phyloP scores from a whole-genome alignment of 352 stramenopile species.

The Ophiocytium majus region DNA sequence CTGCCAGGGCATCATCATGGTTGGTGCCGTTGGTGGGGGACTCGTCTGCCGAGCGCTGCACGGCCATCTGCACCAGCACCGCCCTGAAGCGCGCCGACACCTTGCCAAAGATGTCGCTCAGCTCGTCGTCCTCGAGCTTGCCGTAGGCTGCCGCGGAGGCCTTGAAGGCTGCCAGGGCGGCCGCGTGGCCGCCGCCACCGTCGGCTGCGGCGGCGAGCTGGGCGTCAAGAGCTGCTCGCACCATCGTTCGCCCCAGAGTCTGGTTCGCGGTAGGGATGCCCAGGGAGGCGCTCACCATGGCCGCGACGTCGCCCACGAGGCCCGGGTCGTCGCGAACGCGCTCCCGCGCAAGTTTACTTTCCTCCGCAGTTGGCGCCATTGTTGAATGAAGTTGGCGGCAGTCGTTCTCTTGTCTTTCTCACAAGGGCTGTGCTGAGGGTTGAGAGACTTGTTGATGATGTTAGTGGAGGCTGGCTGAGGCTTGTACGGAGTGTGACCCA shows the following conservation, averaged over 20 bases:
- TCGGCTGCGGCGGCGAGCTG: constrained; percentile 7
- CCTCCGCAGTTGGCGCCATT: neutral
- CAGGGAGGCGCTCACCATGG: constrained; percentile 34
- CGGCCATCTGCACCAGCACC: constrained; percentile 34
- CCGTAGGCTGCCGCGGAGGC: constrained; percentile 23
- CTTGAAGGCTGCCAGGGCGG: constrained; percentile 15
- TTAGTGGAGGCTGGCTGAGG: too few species aligned
- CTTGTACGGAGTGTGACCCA: too few species aligned
- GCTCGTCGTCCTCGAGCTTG: constrained; percentile 28
- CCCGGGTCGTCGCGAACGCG: constrained; percentile 44
- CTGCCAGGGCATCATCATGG: constrained; percentile 17
- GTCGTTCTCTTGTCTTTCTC: too few species aligned
- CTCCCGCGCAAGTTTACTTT: constrained; percentile 38
- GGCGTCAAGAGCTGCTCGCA: constrained; percentile 39
- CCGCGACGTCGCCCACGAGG: constrained; percentile 39
- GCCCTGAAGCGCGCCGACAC: constrained; percentile 33
- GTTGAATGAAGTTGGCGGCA: too few species aligned
- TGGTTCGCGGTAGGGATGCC: constrained; percentile 36
- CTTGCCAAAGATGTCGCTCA: constrained; percentile 45
- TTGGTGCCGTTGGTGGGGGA: neutral
- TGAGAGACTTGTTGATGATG: too few species aligned
- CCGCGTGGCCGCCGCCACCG: neutral
- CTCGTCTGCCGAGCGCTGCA: neutral
- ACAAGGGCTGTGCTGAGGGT: too few species aligned
- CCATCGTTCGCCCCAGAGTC: constrained; percentile 44